Evolutionary conservation across 108 stramenopile genomes (phyloP).

Genomic region (Skeletonema costatum): DNA sequence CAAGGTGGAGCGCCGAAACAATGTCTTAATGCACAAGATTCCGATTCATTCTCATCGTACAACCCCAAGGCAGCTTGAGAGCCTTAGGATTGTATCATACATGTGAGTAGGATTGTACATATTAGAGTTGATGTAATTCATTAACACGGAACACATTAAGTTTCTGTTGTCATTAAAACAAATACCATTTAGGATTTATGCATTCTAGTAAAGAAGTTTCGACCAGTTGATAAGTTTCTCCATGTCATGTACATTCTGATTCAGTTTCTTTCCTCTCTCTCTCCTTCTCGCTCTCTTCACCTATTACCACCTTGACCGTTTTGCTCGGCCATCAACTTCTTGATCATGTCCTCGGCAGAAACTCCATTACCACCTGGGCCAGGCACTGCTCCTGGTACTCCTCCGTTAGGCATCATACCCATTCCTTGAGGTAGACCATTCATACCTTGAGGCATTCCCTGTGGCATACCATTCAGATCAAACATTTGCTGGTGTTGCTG

Average conservation of each 20-base stretch:
- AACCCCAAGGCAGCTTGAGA: not conserved
- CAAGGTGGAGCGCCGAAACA: not conserved
- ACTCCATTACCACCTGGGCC: not conserved
- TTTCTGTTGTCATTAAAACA: too few relatives aligned
- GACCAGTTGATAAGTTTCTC: not conserved
- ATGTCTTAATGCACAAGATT: not conserved
- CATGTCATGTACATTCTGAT: not conserved
- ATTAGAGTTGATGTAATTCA: not conserved
- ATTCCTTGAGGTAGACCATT: not conserved
- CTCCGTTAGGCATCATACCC: not conserved
- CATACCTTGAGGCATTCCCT: not conserved
- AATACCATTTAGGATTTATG: not conserved
- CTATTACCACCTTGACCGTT: not conserved
- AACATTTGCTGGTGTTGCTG: constrained; percentile 1
- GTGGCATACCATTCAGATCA: not conserved
- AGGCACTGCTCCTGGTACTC: not conserved
- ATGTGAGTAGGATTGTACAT: too few relatives aligned
- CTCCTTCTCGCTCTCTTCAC: not conserved
- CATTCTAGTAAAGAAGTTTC: not conserved
- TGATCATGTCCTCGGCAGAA: not conserved
- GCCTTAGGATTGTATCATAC: not conserved
- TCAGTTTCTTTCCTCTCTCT: not conserved
- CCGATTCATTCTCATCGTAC: not conserved
- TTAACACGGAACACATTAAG: too few relatives aligned
- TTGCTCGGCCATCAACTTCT: not conserved